These are phyloP conservation scores for Chlorella ohadii DNA, from an alignment of 139 green algal genomes.

Conservation along the genomic window DNA sequence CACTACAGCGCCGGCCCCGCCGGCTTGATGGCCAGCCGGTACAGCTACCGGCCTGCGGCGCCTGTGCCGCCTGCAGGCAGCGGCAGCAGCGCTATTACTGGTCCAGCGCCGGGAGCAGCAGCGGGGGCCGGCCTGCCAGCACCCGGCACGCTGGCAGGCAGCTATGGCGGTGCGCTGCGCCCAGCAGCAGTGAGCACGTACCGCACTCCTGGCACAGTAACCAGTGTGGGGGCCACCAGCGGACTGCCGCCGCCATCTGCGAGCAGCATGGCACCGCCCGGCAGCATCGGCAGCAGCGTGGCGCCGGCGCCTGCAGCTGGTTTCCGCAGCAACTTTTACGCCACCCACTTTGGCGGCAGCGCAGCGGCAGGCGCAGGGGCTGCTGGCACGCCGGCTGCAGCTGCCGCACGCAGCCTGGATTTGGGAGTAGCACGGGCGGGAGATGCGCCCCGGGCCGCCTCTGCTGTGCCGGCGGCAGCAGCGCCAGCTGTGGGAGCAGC, in stretches of 20 bases:
- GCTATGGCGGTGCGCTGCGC: too few species aligned
- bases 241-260: neutral
- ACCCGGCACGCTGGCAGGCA: neutral
- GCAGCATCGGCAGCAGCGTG: neutral
- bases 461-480: neutral
- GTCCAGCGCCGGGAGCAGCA: too few species aligned
- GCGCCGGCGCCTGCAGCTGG: neutral
- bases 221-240: neutral
- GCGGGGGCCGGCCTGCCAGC: neutral
- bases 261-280: neutral
- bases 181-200: neutral
- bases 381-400: neutral
- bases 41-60: slow-evolving; percentile 53
- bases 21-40: slow-evolving; percentile 45
- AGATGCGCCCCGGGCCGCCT: neutral
- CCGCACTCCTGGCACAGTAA: neutral
- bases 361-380: neutral
- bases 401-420: slow-evolving; percentile 1
- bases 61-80: slow-evolving; percentile 1
- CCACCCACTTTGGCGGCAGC: slow-evolving; percentile 10
- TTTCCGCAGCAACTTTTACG: slow-evolving; percentile 33
- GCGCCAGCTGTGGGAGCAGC: too few species aligned
- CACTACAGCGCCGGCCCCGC: slow-evolving; percentile 41
- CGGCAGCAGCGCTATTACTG: neutral
- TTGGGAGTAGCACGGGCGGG: neutral